Conservation (phyloP, 139 green algal species). For the Closterium sp. region DNA sequence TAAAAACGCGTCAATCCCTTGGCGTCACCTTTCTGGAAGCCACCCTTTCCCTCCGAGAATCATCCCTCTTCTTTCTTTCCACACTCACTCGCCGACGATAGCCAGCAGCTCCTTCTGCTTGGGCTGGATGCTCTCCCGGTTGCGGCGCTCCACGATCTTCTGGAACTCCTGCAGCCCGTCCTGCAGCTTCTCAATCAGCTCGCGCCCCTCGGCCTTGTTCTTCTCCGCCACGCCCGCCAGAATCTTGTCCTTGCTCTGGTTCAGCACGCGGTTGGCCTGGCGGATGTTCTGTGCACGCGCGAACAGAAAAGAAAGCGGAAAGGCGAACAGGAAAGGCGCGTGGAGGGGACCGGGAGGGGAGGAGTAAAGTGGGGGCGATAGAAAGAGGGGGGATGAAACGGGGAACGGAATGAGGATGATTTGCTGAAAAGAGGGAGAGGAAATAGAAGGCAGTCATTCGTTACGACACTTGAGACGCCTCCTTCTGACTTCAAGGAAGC, state of each 20-base stretch:
- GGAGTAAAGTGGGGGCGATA: not conserved
- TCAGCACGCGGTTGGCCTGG: slow-evolving; percentile 60
- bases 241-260: slow-evolving; percentile 57
- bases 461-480: too few relatives aligned
- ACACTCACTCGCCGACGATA: slow-evolving; percentile 65
- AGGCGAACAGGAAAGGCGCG: not conserved
- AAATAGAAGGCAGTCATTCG: too few relatives aligned
- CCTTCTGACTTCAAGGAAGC: too few relatives aligned
- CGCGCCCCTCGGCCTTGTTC: slow-evolving; percentile 45
- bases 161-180: slow-evolving; percentile 70
- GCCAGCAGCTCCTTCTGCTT: slow-evolving; percentile 79
- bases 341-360: not conserved
- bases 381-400: not conserved
- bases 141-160: slow-evolving; percentile 66
- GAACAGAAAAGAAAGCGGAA: slow-evolving; percentile 10
- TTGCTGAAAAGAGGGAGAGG: too few relatives aligned
- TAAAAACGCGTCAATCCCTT: not conserved
- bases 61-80: too few relatives aligned
- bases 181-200: slow-evolving; percentile 56
- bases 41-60: not conserved
- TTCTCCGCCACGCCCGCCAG: slow-evolving; percentile 25
- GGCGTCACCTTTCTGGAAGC: not conserved
- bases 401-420: too few relatives aligned
- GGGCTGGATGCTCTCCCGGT: slow-evolving; percentile 75
- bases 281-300: slow-evolving; percentile 61